Percentiles rank a stretch among this genome's conserved stretches.
These are phyloP conservation scores for Globisporangium irregulare DNA, from an alignment of 352 stramenopile species.

Conservation along the genomic window DNA sequence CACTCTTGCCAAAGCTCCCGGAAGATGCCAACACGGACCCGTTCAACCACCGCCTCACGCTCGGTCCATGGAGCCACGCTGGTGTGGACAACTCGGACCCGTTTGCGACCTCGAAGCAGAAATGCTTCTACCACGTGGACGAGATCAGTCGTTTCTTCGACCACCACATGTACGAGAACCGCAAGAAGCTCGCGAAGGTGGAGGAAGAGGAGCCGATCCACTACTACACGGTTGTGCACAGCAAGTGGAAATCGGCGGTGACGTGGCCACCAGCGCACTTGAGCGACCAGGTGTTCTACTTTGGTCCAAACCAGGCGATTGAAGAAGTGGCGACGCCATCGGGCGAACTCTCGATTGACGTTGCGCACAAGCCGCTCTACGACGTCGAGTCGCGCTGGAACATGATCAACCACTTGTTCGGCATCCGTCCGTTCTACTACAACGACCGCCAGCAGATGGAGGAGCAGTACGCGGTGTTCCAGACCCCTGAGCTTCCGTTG, in stretches of 20 bases:
- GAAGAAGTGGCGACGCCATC: constrained; percentile 34
- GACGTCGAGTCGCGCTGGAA: constrained; percentile 68
- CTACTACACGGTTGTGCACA: constrained; percentile 79
- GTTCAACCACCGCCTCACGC: constrained; percentile 58
- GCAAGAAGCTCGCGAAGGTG: constrained; percentile 48
- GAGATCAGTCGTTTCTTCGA: constrained; percentile 86
- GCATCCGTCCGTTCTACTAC: constrained; percentile 73
- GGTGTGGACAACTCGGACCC: constrained; percentile 79
- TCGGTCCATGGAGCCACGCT: constrained; percentile 80
- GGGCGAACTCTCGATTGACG: constrained; percentile 34
- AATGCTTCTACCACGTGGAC: constrained; percentile 82
- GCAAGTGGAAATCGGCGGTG: constrained; percentile 63
- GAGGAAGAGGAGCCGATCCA: constrained; percentile 73
- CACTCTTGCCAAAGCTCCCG: constrained; percentile 47
- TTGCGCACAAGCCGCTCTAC: constrained; percentile 40
- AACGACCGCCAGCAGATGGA: constrained; percentile 58
- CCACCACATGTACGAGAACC: constrained; percentile 71
- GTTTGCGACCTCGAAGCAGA: constrained; percentile 78
- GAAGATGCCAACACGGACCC: constrained; percentile 42
- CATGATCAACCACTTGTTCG: constrained; percentile 71
- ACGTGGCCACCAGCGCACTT: constrained; percentile 67
- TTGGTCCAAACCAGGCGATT: constrained; percentile 54
- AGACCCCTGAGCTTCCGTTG: constrained; percentile 51
- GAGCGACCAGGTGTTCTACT: constrained; percentile 45
- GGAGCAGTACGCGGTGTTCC: constrained; percentile 56